These are phyloP conservation scores for Schwanniomyces sp. DNA, from an alignment of 805 yeast species.

Conservation along the genomic window DNA sequence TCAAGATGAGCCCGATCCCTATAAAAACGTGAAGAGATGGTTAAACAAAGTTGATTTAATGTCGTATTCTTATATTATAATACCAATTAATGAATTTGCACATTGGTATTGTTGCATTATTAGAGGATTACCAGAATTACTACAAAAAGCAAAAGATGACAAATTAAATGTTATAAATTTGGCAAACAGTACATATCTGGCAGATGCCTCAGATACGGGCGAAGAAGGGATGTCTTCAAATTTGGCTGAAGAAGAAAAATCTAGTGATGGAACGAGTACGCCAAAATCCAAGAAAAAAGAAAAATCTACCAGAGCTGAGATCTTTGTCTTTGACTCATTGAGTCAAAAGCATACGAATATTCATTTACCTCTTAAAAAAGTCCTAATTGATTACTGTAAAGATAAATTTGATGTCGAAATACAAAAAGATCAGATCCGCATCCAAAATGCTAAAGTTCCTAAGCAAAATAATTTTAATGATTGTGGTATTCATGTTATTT, in stretches of 20 bases:
- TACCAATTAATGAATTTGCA: conserved; percentile 77
- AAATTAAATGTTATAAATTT: not conserved
- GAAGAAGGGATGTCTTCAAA: not conserved
- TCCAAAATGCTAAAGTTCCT: conserved; percentile 62
- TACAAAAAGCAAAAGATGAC: conserved; percentile 10
- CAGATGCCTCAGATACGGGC: conserved; percentile 1
- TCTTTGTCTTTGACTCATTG: conserved; percentile 76
- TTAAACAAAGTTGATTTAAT: conserved; percentile 62
- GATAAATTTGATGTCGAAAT: conserved; percentile 57
- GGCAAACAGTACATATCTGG: not conserved
- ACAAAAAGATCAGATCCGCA: conserved; percentile 44
- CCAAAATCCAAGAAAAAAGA: conserved; percentile 1
- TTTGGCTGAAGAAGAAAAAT: not conserved
- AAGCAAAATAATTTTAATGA: conserved; percentile 87
- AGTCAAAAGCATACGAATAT: conserved; percentile 56
- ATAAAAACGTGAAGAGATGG: conserved; percentile 75
- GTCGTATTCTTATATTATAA: conserved; percentile 57
- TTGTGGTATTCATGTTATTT: conserved; percentile 91
- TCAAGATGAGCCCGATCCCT: conserved; percentile 37
- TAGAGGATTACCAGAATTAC: conserved; percentile 46
- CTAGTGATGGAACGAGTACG: not conserved
- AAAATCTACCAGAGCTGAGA: conserved; percentile 26
- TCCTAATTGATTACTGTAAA: conserved; percentile 66
- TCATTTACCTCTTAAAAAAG: conserved; percentile 51
- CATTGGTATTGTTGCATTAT: conserved; percentile 91